phyloP scores from a whole-genome alignment of 2,329 filamentous ascomycete species.

The Coniosporium tulheliwenetii region DNA sequence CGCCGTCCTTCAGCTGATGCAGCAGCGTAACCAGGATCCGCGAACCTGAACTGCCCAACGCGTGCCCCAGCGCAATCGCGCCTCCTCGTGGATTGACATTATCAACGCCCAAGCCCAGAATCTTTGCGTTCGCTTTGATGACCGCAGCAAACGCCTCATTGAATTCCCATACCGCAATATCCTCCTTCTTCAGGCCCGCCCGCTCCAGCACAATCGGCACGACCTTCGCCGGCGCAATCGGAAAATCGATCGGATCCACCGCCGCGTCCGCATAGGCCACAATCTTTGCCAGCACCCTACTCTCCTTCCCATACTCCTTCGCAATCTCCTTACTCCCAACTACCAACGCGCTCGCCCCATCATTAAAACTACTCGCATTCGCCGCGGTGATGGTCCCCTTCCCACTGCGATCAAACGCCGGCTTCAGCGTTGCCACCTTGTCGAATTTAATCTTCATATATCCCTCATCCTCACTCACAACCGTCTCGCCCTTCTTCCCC shows the following conservation, averaged over 20 bases:
- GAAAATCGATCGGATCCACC: constrained; percentile 84
- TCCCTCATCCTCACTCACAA: constrained; percentile 75
- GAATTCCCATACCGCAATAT: constrained; percentile 94
- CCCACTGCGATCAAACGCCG: constrained; percentile 75
- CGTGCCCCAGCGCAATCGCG: constrained; percentile 83
- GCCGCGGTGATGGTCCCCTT: constrained; percentile 86
- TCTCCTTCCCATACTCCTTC: constrained; percentile 60
- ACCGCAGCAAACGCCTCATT: constrained; percentile 97
- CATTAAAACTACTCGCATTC: constrained; percentile 87
- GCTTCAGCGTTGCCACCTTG: constrained; percentile 74
- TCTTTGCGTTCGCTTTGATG: constrained; percentile 89
- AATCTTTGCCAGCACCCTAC: constrained; percentile 74
- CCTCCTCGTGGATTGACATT: constrained; percentile 80
- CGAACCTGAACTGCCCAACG: constrained; percentile 82
- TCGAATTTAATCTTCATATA: constrained; percentile 77
- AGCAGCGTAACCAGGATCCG: constrained; percentile 80
- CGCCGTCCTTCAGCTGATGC: constrained; percentile 78
- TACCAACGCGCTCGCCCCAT: constrained; percentile 82
- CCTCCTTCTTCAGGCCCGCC: constrained; percentile 78
- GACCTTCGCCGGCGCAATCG: constrained; percentile 78
- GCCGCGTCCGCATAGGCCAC: constrained; percentile 79
- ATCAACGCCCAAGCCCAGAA: constrained; percentile 63
- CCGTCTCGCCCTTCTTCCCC: constrained; percentile 63
- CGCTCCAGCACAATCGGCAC: constrained; percentile 79
- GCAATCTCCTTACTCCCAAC: constrained; percentile 69